Evolutionary conservation across 805 yeast species (phyloP).

Genomic region (Starmerella vaccinii): DNA sequence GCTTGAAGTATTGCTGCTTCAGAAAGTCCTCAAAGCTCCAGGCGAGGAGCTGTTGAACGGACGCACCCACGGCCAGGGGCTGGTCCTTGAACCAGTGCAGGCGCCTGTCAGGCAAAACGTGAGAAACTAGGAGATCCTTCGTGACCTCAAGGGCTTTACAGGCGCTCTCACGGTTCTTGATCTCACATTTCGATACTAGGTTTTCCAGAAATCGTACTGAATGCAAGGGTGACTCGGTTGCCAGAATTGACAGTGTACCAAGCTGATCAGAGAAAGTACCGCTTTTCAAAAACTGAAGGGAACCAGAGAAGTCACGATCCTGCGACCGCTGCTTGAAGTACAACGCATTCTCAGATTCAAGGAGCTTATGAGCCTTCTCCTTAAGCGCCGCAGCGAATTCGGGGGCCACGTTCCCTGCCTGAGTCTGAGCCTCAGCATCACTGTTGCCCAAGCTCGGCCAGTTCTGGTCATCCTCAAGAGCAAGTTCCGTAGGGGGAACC

Average conservation of each 20-base stretch:
- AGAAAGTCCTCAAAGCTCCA: constrained; percentile 85
- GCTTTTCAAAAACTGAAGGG: constrained; percentile 60
- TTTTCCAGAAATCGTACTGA: constrained; percentile 75
- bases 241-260: constrained; percentile 80
- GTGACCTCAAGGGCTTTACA: constrained; percentile 81
- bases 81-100: constrained; percentile 71
- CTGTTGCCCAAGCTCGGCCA: constrained; percentile 80
- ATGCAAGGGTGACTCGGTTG: constrained; percentile 93
- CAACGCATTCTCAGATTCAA: constrained; percentile 58
- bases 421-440: too few relatives aligned
- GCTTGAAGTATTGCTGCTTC: constrained; percentile 62
- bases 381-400: constrained; percentile 49
- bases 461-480: constrained; percentile 42
- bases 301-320: constrained; percentile 75
- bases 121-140: constrained; percentile 77
- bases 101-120: constrained; percentile 74
- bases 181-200: constrained; percentile 65
- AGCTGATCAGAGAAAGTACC: constrained; percentile 96
- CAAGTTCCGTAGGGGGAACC: constrained; percentile 21
- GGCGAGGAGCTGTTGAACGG: constrained; percentile 52
- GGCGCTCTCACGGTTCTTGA: constrained; percentile 89
- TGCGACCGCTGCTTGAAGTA: constrained; percentile 65
- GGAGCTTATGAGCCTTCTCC: constrained; percentile 53
- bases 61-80: constrained; percentile 38
- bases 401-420: constrained; percentile 27